Evolutionary conservation across 148 eudicot genomes (phyloP), one percentile per base, ranked within the genome.

Genomic region (Pouteria glomerata): DNA sequence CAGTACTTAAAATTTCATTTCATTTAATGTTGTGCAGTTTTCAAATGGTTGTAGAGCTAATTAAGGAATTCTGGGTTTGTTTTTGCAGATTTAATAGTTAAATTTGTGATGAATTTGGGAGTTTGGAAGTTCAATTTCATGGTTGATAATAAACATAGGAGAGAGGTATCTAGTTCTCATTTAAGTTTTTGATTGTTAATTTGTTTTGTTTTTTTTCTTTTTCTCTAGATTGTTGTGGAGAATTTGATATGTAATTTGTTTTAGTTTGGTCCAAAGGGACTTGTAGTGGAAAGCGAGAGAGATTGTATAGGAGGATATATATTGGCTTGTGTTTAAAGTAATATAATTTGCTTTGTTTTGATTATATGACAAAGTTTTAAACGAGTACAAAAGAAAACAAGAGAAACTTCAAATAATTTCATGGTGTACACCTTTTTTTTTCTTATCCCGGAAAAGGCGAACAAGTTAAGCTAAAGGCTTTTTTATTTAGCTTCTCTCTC

Each of bases 241-340:
- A 31, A 72, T 72, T 74, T 81, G 78, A 74, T 62, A 73, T 79
- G 85, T 72, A 82, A 73, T 63, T 59, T 72, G 76, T 52, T 10
- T 39, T 70, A 61, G 79, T 72, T 71, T 51, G 75, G 80, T 82
- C 78, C 82, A 61, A 68, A 76, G 72, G 80, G 85, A 73, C 79
- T 63, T 15, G 75, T 10, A 47, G 66, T 74, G 55, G 73, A 58
- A 61, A 34, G 12, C 26, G 57, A 56, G 70, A 62, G 64, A 55
- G 61, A 73, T 74, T 82, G 82, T 82, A 82, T 76, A 82, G 85
- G 77, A 73, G 78, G 85, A 76, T 71, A 42, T 69, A 39, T 10
- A 39, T 39, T 79, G 77, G 70, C 63, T 71, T 75, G 82, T 69
- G 64, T 62, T 65, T 71, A 71, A 47, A 21, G 30, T 39, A 2